A percentile compares a stretch with the other conserved stretches of the same genome.
These are phyloP conservation scores for Chytriomyces sp. DNA, from an alignment of 192 early-diverging fungal species.

Conservation along the genomic window DNA sequence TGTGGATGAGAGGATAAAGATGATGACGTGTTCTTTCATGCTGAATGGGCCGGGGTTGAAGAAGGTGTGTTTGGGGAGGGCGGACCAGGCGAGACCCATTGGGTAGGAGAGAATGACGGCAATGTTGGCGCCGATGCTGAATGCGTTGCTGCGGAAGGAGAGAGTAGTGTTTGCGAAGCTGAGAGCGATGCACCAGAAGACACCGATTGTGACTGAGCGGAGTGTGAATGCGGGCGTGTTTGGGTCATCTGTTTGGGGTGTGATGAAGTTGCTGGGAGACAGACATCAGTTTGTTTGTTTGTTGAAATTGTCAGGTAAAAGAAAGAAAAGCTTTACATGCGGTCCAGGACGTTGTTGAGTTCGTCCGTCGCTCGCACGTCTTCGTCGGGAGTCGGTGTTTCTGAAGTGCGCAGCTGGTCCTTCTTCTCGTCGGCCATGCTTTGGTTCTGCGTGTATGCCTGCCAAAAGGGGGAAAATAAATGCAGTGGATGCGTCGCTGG, in stretches of 20 bases:
- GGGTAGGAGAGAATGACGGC: slow-evolving; percentile 79
- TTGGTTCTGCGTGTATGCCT: no score
- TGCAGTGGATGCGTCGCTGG: no score
- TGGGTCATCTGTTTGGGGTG: slow-evolving; percentile 34
- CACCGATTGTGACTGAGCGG: slow-evolving; percentile 32
- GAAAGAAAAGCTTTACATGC: no score
- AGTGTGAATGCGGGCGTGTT: slow-evolving; percentile 33
- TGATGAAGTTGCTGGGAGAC: slow-evolving; percentile 17
- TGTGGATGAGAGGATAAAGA: slow-evolving; percentile 39
- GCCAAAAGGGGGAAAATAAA: no score
- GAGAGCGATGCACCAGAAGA: slow-evolving; percentile 25
- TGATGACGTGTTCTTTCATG: slow-evolving; percentile 86
- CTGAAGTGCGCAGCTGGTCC: no score
- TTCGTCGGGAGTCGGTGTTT: no score
- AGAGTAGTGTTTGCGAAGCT: slow-evolving; percentile 35
- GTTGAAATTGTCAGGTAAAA: no score
- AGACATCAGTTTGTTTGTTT: no score
- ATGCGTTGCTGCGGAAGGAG: slow-evolving; percentile 43
- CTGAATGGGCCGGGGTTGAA: slow-evolving; percentile 87
- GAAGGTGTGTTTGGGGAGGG: slow-evolving; percentile 41
- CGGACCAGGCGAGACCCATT: slow-evolving; percentile 44
- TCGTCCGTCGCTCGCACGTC: no score
- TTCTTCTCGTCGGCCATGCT: no score
- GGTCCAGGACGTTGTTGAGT: no score
- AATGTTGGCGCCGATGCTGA: slow-evolving; percentile 70